These are phyloP conservation scores for Quercus cerris DNA, from an alignment of 306 rosid species.

Conservation along the genomic window DNA sequence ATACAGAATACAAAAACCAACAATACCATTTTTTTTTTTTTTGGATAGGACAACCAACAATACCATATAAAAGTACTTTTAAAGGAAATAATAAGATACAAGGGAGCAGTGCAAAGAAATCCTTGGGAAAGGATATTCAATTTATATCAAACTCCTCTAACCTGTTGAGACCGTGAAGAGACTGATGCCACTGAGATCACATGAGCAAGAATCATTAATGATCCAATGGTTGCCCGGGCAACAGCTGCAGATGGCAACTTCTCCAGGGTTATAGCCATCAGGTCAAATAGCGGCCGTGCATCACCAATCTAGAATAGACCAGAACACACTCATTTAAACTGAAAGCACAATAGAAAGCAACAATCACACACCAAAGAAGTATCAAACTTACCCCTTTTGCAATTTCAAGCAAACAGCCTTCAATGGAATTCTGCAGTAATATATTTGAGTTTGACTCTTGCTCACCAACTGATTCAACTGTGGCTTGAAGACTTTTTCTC, in stretches of 20 bases:
- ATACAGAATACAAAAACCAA: background rate
- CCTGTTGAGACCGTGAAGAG: conserved; percentile 64
- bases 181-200: conserved; percentile 54
- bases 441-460: conserved; percentile 68
- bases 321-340: conserved; percentile 11
- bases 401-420: conserved; percentile 81
- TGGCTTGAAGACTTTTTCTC: conserved; percentile 86
- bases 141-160: conserved; percentile 18
- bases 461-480: conserved; percentile 69
- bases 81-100: background rate
- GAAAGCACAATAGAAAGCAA: conserved; percentile 21
- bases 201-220: conserved; percentile 72
- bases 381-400: conserved; percentile 62
- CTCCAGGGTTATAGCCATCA: conserved; percentile 87
- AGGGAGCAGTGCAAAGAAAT: background rate
- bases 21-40: too few relatives aligned
- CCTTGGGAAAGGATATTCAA: background rate
- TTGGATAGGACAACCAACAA: background rate
- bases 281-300: conserved; percentile 69
- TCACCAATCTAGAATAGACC: conserved; percentile 56
- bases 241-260: conserved; percentile 68
- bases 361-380: background rate
- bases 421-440: conserved; percentile 80
- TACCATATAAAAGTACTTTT: background rate
- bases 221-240: conserved; percentile 79